Percentiles rank a stretch among this genome's conserved stretches.
Evolutionary conservation across 371 early-diverging fungal species (phyloP).

Genomic region (Rhizopus stolonifer): DNA sequence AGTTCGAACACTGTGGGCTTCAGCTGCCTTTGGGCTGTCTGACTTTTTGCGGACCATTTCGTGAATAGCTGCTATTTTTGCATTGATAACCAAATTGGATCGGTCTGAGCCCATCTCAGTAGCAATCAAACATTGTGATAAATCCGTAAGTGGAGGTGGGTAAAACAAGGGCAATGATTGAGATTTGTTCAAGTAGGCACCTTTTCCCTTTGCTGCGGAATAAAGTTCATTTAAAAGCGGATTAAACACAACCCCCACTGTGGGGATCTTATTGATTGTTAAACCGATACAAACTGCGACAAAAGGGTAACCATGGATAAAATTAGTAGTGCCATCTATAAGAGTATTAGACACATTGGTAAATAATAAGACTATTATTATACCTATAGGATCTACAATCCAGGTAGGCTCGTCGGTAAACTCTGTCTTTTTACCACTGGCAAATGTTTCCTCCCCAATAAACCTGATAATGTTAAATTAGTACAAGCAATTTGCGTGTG

Average conservation of each 20-base stretch:
- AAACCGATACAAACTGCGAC: conserved; percentile 86
- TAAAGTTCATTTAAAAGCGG: conserved; percentile 84
- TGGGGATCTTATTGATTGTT: conserved; percentile 67
- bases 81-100: conserved; percentile 52
- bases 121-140: conserved; percentile 71
- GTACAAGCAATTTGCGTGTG: background rate
- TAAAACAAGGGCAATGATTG: conserved; percentile 60
- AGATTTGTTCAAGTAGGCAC: conserved; percentile 66
- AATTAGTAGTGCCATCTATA: conserved; percentile 87
- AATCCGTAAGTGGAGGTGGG: conserved; percentile 56
- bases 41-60: conserved; percentile 34
- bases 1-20: conserved; percentile 75
- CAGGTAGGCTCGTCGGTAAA: conserved; percentile 82
- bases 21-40: conserved; percentile 39
- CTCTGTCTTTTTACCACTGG: conserved; percentile 57
- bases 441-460: conserved; percentile 85
- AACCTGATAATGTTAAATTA: conserved; percentile 51
- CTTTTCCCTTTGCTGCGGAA: conserved; percentile 64
- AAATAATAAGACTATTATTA: conserved; percentile 1
- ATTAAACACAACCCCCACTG: conserved; percentile 90
- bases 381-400: conserved; percentile 90
- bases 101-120: conserved; percentile 87
- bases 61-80: conserved; percentile 69
- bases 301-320: conserved; percentile 88
- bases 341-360: background rate